These are phyloP conservation scores for Ceratocystis huliohia DNA, from an alignment of 2,329 filamentous ascomycete species.

Conservation along the genomic window DNA sequence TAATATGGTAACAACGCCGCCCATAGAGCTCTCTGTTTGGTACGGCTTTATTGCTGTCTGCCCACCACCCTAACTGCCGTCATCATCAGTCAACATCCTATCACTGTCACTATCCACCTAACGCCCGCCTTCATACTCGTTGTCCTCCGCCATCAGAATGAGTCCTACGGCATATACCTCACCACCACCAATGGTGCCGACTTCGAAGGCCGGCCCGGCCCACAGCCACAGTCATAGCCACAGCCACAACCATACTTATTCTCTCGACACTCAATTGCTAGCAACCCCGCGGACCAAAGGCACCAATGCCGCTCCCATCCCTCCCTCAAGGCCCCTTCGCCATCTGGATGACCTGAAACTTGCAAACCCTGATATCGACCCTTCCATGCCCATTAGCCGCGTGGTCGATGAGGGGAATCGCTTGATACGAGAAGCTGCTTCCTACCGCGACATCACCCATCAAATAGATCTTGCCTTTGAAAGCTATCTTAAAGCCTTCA, in stretches of 20 bases:
- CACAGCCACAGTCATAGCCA: conserved; percentile 10
- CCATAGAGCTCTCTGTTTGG: conserved; percentile 3
- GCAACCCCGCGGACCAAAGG: conserved; percentile 26
- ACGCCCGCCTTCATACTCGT: too few relatives aligned
- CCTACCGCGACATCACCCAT: conserved; percentile 45
- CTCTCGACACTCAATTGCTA: conserved; percentile 26
- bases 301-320: conserved; percentile 23
- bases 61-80: background rate
- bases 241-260: conserved; percentile 25
- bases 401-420: conserved; percentile 42
- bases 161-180: conserved; percentile 16
- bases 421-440: conserved; percentile 47
- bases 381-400: conserved; percentile 39
- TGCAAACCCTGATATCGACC: conserved; percentile 35
- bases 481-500: conserved; percentile 71
- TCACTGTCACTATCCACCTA: background rate
- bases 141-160: conserved; percentile 7
- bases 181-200: background rate
- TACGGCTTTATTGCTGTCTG: background rate
- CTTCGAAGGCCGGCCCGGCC: background rate
- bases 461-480: conserved; percentile 63
- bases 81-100: too few relatives aligned
- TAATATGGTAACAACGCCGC: background rate
- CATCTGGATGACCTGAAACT: conserved; percentile 43
- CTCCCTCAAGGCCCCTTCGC: conserved; percentile 28